phyloP scores from a whole-genome alignment of 805 yeast genomes.

The Candida boidinii region DNA sequence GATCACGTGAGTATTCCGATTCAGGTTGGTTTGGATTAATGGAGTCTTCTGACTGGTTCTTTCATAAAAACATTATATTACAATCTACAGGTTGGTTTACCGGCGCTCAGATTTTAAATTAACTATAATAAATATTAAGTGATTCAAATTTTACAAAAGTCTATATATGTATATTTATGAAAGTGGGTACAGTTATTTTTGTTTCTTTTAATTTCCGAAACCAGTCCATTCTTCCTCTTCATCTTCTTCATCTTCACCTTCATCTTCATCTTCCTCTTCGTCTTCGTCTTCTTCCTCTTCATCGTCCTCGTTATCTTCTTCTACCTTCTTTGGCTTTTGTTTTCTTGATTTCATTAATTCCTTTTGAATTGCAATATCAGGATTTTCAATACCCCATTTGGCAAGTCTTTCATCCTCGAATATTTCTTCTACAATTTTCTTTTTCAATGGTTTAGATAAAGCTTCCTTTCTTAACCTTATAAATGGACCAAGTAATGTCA shows the following conservation, averaged over 20 bases:
- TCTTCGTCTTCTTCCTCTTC: conserved; percentile 12
- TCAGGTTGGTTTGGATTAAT: too few species aligned
- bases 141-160: too few species aligned
- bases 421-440: conserved; percentile 57
- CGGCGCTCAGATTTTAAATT: too few species aligned
- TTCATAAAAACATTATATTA: too few species aligned
- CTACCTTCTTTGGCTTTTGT: conserved; percentile 18
- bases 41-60: too few species aligned
- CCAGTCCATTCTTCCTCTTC: conserved; percentile 23
- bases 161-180: too few species aligned
- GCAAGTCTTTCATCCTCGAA: conserved; percentile 53
- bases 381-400: conserved; percentile 50
- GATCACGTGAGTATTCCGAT: too few species aligned
- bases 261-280: conserved; percentile 16
- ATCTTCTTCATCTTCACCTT: conserved; percentile 17
- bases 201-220: conserved; percentile 14
- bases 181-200: neutral
- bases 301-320: conserved; percentile 22
- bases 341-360: conserved; percentile 11
- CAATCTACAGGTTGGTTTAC: too few species aligned
- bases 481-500: conserved; percentile 52
- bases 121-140: too few species aligned
- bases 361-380: conserved; percentile 10
- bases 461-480: conserved; percentile 38
- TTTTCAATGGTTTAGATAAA: conserved; percentile 53